Evolutionary conservation across 2,329 filamentous ascomycete genomes (phyloP), one percentile per base, ranked within the genome.

Genomic region (Raffaelea albimanens): DNA sequence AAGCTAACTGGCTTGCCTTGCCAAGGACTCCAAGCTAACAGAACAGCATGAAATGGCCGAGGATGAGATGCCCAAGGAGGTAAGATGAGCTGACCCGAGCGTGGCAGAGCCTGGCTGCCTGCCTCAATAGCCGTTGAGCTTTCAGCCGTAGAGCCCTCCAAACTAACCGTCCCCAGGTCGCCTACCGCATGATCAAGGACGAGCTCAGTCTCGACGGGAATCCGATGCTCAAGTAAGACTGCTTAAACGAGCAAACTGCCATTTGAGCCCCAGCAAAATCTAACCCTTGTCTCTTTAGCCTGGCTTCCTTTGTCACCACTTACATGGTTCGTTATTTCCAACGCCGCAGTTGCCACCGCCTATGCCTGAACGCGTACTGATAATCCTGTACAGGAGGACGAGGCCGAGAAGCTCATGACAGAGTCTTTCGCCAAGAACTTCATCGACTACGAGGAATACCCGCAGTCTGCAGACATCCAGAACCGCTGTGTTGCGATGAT

Each of bases 121-220:
- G n/a, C n/a, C n/a, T n/a, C n/a, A n/a, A n/a, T n/a, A n/a, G n/a
- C n/a, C n/a, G n/a, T n/a, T n/a, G n/a, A 29, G 25, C 25, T 29
- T 29, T 29, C 25, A 13, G 13, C 25, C 13, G 25, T n/a, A n/a
- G n/a, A n/a, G 25, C 25, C 7, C 13, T 18, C 9, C 38, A 19
- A 40, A 25, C 40, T 25, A 21, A n/a, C 21, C 8, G 3, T 14
- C 2, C 5, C 21, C 21, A 50, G 48, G 78, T 95, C 45, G 91
- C 91, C n/a, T 95, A 96, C 66, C 83, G 89, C 43, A 85, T 96
- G 86, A 96, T 96, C 73, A 91, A 88, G 72, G 91, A 96, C 63
- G 87, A 95, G 61, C 73, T 96, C 54, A 93, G 86, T 54, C 72
- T 96, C 45, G 91, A 97, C 62, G 89, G 89, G 48, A 94, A 91